A percentile compares a stretch with the other conserved stretches of the same genome.
phyloP scores from a whole-genome alignment of 108 stramenopile species.

The Skeletonema potamos region DNA sequence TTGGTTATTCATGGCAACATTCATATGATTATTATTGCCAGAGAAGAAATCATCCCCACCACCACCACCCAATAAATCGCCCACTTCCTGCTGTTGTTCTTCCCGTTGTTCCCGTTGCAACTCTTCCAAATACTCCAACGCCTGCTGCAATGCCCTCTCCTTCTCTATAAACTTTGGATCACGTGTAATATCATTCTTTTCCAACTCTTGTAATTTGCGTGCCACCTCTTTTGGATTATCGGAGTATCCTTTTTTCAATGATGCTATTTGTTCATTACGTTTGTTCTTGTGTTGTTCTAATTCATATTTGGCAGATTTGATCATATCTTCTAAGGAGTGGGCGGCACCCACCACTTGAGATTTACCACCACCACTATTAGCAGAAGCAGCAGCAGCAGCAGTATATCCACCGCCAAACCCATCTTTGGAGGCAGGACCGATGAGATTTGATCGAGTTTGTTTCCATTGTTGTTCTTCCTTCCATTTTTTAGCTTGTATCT shows the following conservation, averaged over 20 bases:
- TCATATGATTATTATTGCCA: not conserved
- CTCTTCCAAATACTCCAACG: conserved; percentile 47
- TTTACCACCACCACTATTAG: not conserved
- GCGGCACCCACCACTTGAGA: conserved; percentile 39
- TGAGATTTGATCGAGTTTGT: conserved; percentile 38
- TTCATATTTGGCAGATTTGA: conserved; percentile 38
- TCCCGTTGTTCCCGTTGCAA: conserved; percentile 31
- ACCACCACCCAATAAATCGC: conserved; percentile 28
- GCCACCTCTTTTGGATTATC: conserved; percentile 36
- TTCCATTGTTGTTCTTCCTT: conserved; percentile 21
- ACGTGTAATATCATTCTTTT: conserved; percentile 11
- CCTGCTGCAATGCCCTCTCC: conserved; percentile 36
- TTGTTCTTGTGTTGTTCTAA: conserved; percentile 35
- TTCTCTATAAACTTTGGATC: conserved; percentile 37
- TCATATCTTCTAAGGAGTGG: conserved; percentile 48
- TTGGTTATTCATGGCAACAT: not conserved
- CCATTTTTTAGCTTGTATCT: conserved; percentile 12
- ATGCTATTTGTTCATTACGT: conserved; percentile 9
- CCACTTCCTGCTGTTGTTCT: not conserved
- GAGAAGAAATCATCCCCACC: not conserved
- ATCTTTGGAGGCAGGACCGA: conserved; percentile 35
- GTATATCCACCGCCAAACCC: conserved; percentile 43
- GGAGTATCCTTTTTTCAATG: conserved; percentile 35
- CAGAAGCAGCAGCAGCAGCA: not conserved
- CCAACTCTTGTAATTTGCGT: conserved; percentile 25